Evolutionary conservation across 148 eudicot genomes (phyloP).

Genomic region (Linanthus parryae): DNA sequence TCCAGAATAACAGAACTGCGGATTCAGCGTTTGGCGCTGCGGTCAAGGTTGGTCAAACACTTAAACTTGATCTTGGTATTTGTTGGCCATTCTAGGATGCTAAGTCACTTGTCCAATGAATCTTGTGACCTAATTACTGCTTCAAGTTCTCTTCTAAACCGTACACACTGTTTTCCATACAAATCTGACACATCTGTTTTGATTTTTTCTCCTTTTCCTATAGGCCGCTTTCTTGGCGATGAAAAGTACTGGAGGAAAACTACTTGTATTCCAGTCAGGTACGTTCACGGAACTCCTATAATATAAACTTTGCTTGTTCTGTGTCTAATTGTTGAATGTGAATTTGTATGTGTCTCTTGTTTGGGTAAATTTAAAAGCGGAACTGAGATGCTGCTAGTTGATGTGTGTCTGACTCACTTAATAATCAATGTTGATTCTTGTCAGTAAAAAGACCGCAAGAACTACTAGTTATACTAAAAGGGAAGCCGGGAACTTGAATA

Average conservation of each 20-base stretch:
- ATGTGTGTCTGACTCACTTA: too few species aligned
- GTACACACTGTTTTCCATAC: too few species aligned
- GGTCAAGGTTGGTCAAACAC: conserved; percentile 51
- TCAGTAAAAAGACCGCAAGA: too few species aligned
- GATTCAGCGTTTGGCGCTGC: conserved; percentile 98
- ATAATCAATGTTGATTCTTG: too few species aligned
- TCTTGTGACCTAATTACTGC: too few species aligned
- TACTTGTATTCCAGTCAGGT: conserved; percentile 92
- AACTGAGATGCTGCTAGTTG: too few species aligned
- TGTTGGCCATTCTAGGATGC: neutral
- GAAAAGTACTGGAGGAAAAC: conserved; percentile 94
- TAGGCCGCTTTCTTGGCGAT: conserved; percentile 96
- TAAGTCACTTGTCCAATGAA: neutral
- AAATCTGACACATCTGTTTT: too few species aligned
- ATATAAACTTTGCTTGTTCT: neutral
- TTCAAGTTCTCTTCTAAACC: neutral
- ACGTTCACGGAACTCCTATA: conserved; percentile 16
- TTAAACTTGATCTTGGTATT: neutral
- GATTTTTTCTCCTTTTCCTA: conserved; percentile 17
- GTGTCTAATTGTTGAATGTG: too few species aligned
- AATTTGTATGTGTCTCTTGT: too few species aligned
- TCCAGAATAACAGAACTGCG: conserved; percentile 71
- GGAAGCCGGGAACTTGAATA: too few species aligned
- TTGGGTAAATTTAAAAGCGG: too few species aligned
- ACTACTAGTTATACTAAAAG: too few species aligned